Percentiles rank a stretch among this genome's conserved stretches.
These are phyloP conservation scores for Nowakowskiella sp. DNA, from an alignment of 192 early-diverging fungal genomes.

Conservation along the genomic window DNA sequence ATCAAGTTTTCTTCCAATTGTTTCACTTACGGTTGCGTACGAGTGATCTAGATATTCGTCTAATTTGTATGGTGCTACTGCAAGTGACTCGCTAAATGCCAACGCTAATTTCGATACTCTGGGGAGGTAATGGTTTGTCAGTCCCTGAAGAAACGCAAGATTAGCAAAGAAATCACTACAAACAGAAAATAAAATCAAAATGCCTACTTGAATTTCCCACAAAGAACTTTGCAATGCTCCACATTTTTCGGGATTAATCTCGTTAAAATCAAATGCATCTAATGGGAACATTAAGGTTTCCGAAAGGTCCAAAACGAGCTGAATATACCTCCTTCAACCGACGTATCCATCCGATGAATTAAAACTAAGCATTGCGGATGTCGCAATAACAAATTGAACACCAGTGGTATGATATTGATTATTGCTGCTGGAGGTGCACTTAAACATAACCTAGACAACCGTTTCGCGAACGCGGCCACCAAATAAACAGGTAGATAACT, in stretches of 20 bases:
- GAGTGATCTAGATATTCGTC: slow-evolving; percentile 97
- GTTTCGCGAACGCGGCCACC: slow-evolving; percentile 89
- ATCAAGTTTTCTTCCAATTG: too few relatives aligned
- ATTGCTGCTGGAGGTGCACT: slow-evolving; percentile 78
- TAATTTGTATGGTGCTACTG: slow-evolving; percentile 75
- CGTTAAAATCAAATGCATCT: slow-evolving; percentile 47
- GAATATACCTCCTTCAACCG: not conserved
- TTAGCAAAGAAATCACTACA: too few relatives aligned
- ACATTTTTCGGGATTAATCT: slow-evolving; percentile 70
- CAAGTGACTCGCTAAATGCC: slow-evolving; percentile 81
- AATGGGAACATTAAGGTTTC: not conserved
- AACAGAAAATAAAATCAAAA: not conserved
- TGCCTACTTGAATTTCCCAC: slow-evolving; percentile 67
- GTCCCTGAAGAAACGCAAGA: slow-evolving; percentile 38
- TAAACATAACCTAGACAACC: slow-evolving; percentile 74
- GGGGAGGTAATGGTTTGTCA: slow-evolving; percentile 81
- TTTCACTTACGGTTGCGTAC: slow-evolving; percentile 27
- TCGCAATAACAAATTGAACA: slow-evolving; percentile 85
- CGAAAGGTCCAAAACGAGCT: not conserved
- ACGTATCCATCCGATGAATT: slow-evolving; percentile 53
- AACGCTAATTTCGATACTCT: slow-evolving; percentile 77
- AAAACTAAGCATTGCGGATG: slow-evolving; percentile 84
- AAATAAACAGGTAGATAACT: slow-evolving; percentile 83
- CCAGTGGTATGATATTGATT: slow-evolving; percentile 78
- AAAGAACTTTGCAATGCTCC: slow-evolving; percentile 76